These are phyloP conservation scores for Kurtzmaniella quercitrusa DNA, from an alignment of 1,139 yeast genomes.

Conservation along the genomic window DNA sequence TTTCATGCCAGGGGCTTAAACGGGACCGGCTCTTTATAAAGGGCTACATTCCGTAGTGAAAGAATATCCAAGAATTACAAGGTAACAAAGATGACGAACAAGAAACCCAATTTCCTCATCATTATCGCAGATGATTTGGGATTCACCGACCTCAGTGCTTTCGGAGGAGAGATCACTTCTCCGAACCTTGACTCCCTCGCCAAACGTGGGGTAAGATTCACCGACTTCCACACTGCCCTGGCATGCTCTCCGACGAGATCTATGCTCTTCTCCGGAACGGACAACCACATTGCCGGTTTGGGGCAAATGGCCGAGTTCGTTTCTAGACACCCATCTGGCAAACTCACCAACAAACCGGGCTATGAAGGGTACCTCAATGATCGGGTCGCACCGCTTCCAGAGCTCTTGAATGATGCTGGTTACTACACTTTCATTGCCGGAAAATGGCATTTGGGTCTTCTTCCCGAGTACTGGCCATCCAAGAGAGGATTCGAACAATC, in stretches of 20 bases:
- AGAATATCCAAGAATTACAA: not conserved
- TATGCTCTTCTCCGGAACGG: constrained; percentile 59
- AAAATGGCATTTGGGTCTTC: constrained; percentile 56
- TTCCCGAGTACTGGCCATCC: constrained; percentile 46
- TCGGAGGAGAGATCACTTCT: constrained; percentile 57
- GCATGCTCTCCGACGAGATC: constrained; percentile 66
- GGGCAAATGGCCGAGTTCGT: constrained; percentile 58
- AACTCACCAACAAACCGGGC: constrained; percentile 45
- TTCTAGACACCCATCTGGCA: constrained; percentile 26
- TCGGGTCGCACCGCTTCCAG: constrained; percentile 51
- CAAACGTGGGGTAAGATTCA: constrained; percentile 40
- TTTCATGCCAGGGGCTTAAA: not conserved
- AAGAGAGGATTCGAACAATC: constrained; percentile 50
- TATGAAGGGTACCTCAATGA: constrained; percentile 54
- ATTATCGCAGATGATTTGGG: constrained; percentile 64
- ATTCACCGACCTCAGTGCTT: constrained; percentile 52
- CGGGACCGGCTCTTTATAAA: not conserved
- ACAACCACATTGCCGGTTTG: constrained; percentile 57
- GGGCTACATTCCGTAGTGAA: not conserved
- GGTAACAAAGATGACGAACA: not conserved
- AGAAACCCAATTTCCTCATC: constrained; percentile 44
- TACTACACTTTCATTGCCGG: constrained; percentile 48
- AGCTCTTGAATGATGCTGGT: constrained; percentile 45
- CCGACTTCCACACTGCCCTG: constrained; percentile 61
- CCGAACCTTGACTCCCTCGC: constrained; percentile 49